Conservation (phyloP, 371 early-diverging fungal genomes). For the Mucor ambiguus region DNA sequence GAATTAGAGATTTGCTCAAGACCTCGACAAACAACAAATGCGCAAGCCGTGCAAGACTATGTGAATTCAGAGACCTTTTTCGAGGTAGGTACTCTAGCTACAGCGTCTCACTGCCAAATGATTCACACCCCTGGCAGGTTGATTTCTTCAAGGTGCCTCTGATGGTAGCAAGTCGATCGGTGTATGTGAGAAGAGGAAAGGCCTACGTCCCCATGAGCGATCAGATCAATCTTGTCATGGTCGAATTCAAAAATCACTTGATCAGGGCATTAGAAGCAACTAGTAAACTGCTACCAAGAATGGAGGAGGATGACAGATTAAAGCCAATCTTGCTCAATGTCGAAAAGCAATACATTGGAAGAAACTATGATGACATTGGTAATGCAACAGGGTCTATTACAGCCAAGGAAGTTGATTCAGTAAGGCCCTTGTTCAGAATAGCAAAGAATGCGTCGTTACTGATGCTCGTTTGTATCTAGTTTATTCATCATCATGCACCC, state of each 20-base stretch:
- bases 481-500: slow-evolving; percentile 77
- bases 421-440: slow-evolving; percentile 25
- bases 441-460: neutral
- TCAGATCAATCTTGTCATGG: slow-evolving; percentile 73
- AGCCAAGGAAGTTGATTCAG: slow-evolving; percentile 68
- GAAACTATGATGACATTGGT: slow-evolving; percentile 49
- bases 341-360: slow-evolving; percentile 81
- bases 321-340: slow-evolving; percentile 86
- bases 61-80: slow-evolving; percentile 53
- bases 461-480: slow-evolving; percentile 27
- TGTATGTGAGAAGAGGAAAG: slow-evolving; percentile 74
- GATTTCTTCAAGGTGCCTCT: slow-evolving; percentile 87
- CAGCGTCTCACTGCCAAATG: too few species aligned
- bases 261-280: slow-evolving; percentile 25
- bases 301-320: slow-evolving; percentile 95
- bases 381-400: slow-evolving; percentile 55
- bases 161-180: slow-evolving; percentile 72
- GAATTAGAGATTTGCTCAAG: slow-evolving; percentile 16
- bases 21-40: slow-evolving; percentile 8
- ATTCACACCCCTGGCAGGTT: slow-evolving; percentile 46
- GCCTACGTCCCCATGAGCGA: slow-evolving; percentile 87
- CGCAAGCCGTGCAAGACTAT: slow-evolving; percentile 15
- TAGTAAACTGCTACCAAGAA: slow-evolving; percentile 76
- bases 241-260: slow-evolving; percentile 74
- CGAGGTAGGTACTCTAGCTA: slow-evolving; percentile 31